Evolutionary conservation across 805 yeast genomes (phyloP).

Genomic region (Tetrapisispora taiwanensis): DNA sequence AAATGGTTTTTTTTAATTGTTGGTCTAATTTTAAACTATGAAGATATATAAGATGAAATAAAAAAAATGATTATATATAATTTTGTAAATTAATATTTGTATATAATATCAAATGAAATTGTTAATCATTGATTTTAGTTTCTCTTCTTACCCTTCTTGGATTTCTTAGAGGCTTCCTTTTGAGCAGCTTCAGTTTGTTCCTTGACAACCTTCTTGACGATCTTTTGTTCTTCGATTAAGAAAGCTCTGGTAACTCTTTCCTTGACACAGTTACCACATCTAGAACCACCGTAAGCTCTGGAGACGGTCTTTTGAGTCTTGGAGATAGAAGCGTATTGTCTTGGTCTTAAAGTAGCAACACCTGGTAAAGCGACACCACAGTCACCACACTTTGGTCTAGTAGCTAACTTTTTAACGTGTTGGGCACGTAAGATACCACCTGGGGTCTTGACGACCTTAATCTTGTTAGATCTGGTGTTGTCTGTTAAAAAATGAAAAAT

Average conservation of each 20-base stretch:
- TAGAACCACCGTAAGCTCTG: conserved; percentile 99
- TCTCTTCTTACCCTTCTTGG: conserved; percentile 12
- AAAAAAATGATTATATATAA: conserved; percentile 2
- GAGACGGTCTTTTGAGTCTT: conserved; percentile 97
- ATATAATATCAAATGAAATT: conserved; percentile 1
- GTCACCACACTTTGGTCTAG: conserved; percentile 86
- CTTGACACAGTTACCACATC: conserved; percentile 98
- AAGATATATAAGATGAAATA: conserved; percentile 4
- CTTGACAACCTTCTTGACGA: conserved; percentile 98
- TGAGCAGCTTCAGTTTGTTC: conserved; percentile 87
- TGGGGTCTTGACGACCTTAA: conserved; percentile 99
- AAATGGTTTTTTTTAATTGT: not conserved
- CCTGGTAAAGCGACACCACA: conserved; percentile 76
- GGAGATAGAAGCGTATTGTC: conserved; percentile 90
- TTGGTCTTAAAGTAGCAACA: conserved; percentile 93
- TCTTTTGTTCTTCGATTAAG: conserved; percentile 99
- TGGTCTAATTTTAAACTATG: conserved; percentile 4
- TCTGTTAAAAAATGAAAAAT: conserved; percentile 34
- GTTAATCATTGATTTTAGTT: conserved; percentile 1
- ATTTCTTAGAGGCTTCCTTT: conserved; percentile 40
- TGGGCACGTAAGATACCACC: conserved; percentile 98
- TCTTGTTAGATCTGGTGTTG: conserved; percentile 99
- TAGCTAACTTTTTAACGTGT: conserved; percentile 86
- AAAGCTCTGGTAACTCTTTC: conserved; percentile 99
- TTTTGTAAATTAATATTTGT: not conserved